Conservation (phyloP, 805 yeast species). For the Yarrowia hollandica region DNA sequence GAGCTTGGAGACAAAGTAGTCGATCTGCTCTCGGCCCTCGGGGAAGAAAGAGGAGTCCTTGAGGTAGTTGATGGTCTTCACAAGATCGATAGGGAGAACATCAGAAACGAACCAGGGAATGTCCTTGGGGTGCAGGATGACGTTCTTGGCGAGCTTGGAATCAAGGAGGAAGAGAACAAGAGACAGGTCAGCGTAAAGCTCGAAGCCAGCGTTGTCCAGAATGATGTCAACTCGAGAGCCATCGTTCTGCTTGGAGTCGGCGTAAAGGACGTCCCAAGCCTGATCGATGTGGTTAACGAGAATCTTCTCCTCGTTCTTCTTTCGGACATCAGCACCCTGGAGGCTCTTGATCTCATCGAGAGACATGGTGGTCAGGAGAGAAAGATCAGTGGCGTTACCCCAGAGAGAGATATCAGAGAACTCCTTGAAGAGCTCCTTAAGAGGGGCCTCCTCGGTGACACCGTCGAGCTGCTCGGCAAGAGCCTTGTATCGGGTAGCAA, state of each 20-base stretch:
- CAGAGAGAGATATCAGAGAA: slow-evolving; percentile 85
- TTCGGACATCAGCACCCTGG: slow-evolving; percentile 87
- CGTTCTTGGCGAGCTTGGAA: slow-evolving; percentile 58
- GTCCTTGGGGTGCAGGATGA: slow-evolving; percentile 82
- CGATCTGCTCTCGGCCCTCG: slow-evolving; percentile 48
- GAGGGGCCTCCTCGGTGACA: slow-evolving; percentile 44
- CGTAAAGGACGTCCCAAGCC: slow-evolving; percentile 55
- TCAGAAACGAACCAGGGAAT: slow-evolving; percentile 99
- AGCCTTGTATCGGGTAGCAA: slow-evolving; percentile 63
- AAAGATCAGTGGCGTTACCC: slow-evolving; percentile 98
- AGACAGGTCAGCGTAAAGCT: slow-evolving; percentile 81
- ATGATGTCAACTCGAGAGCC: slow-evolving; percentile 72
- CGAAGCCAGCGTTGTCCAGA: slow-evolving; percentile 93
- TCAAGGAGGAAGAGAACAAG: slow-evolving; percentile 69
- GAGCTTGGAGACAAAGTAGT: slow-evolving; percentile 51
- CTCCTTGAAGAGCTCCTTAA: slow-evolving; percentile 69
- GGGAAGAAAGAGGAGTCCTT: slow-evolving; percentile 52
- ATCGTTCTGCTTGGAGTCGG: slow-evolving; percentile 27
- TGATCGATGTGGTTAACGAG: slow-evolving; percentile 68
- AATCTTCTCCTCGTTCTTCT: slow-evolving; percentile 75
- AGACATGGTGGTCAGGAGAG: slow-evolving; percentile 68
- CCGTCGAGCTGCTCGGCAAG: slow-evolving; percentile 42
- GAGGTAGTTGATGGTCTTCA: slow-evolving; percentile 57
- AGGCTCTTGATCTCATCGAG: slow-evolving; percentile 85
- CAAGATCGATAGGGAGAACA: slow-evolving; percentile 81